A percentile compares a stretch with the other conserved stretches of the same genome.
Evolutionary conservation across 23 red algal genomes (phyloP).

Genomic region (Chondrus crispus): DNA sequence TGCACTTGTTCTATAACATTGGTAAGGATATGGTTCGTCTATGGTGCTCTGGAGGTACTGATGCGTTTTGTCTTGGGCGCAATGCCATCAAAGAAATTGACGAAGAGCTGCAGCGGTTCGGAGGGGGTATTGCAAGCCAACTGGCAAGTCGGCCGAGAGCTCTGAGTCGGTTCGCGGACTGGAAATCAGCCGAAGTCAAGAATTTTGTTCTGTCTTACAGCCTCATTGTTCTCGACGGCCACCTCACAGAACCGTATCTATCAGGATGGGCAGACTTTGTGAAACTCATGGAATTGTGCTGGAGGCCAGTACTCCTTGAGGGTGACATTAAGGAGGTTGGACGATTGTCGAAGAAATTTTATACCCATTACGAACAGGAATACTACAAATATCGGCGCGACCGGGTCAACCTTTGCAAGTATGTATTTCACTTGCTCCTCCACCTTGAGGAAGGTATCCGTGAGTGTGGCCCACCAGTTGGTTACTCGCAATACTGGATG

Average conservation of each 20-base stretch:
- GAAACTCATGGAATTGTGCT: background rate
- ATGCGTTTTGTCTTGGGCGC: background rate
- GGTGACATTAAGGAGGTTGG: background rate
- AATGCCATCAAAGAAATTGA: background rate
- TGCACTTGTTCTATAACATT: slow-evolving; percentile 10
- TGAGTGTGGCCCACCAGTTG: background rate
- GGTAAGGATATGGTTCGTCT: slow-evolving; percentile 3
- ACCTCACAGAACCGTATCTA: background rate
- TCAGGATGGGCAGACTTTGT: slow-evolving; percentile 4
- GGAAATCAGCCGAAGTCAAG: background rate
- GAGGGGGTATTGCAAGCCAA: background rate
- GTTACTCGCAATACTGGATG: slow-evolving; percentile 7
- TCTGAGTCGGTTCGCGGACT: background rate
- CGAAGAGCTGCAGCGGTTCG: background rate
- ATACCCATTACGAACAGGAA: background rate
- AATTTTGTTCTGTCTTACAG: background rate
- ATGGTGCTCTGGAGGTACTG: background rate
- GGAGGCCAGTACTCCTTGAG: background rate
- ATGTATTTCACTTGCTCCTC: background rate
- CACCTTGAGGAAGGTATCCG: background rate
- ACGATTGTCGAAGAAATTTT: background rate
- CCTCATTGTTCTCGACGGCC: background rate
- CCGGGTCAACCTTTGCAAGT: background rate
- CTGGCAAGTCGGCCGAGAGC: background rate
- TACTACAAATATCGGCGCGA: background rate